Evolutionary conservation across 352 stramenopile species (phyloP).

Genomic region (Phytophthora multivora): DNA sequence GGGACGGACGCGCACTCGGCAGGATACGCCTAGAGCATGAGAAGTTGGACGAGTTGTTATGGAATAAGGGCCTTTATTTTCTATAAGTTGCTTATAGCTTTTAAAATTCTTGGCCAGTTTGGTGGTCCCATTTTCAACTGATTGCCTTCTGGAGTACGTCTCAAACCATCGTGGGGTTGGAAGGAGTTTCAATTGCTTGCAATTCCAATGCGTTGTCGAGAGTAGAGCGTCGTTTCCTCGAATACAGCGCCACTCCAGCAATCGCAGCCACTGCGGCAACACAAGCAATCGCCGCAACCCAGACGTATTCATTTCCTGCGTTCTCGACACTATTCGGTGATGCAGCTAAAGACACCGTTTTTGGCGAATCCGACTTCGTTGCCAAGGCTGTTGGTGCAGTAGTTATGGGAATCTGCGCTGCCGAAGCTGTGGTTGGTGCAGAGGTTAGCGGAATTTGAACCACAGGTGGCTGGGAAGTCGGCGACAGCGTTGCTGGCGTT

Average conservation of each 20-base stretch:
- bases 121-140: no score
- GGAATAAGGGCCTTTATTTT: no score
- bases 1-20: neutral
- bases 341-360: slow-evolving; percentile 2
- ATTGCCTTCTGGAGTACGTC: no score
- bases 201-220: no score
- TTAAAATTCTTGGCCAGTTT: no score
- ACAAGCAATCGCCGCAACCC: slow-evolving; percentile 24
- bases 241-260: slow-evolving; percentile 24
- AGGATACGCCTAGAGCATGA: no score
- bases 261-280: slow-evolving; percentile 26
- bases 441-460: neutral
- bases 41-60: no score
- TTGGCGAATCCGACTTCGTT: neutral
- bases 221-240: neutral
- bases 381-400: neutral
- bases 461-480: neutral
- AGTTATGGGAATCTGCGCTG: no score
- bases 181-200: no score
- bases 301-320: slow-evolving; percentile 3
- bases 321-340: neutral
- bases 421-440: neutral
- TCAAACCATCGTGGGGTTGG: no score
- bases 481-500: neutral
- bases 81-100: no score